A percentile compares a stretch with the other conserved stretches of the same genome.
phyloP scores from a whole-genome alignment of 106 monocot genomes.

The Dioscorea dumetorum region DNA sequence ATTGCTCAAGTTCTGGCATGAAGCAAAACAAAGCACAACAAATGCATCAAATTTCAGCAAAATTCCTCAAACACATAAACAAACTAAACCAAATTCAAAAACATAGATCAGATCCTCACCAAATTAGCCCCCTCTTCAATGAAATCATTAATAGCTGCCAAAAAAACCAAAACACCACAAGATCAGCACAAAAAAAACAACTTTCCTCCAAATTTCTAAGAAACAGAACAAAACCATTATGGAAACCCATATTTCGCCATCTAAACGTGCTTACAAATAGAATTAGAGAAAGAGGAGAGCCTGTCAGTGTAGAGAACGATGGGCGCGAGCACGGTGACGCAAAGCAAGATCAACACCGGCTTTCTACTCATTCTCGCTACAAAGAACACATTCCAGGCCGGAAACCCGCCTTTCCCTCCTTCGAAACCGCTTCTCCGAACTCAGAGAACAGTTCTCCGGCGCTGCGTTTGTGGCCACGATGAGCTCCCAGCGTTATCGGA shows the following conservation, averaged over 20 bases:
- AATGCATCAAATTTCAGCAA: not conserved
- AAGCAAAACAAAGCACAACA: not conserved
- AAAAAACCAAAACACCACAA: constrained; percentile 10
- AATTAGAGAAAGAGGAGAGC: constrained; percentile 32
- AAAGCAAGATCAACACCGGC: constrained; percentile 44
- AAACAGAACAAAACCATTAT: constrained; percentile 1
- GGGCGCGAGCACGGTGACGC: constrained; percentile 65
- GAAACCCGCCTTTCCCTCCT: not conserved
- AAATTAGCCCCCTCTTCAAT: constrained; percentile 6
- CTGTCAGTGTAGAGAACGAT: constrained; percentile 71
- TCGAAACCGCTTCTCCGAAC: no score
- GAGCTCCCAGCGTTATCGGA: no score
- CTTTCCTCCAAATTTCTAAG: not conserved
- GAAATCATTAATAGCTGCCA: constrained; percentile 14
- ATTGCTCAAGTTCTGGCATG: constrained; percentile 2
- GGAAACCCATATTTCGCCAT: not conserved
- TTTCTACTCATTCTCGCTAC: constrained; percentile 34
- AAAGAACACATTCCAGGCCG: constrained; percentile 13
- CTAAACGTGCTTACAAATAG: constrained; percentile 11
- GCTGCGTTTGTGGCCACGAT: no score
- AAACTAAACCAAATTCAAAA: not conserved
- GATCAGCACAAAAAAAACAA: not conserved
- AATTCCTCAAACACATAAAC: not conserved
- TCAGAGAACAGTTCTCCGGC: no score
- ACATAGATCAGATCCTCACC: constrained; percentile 5